phyloP scores from a whole-genome alignment of 768 basidiomycete species.

The Calvatia gigantea region DNA sequence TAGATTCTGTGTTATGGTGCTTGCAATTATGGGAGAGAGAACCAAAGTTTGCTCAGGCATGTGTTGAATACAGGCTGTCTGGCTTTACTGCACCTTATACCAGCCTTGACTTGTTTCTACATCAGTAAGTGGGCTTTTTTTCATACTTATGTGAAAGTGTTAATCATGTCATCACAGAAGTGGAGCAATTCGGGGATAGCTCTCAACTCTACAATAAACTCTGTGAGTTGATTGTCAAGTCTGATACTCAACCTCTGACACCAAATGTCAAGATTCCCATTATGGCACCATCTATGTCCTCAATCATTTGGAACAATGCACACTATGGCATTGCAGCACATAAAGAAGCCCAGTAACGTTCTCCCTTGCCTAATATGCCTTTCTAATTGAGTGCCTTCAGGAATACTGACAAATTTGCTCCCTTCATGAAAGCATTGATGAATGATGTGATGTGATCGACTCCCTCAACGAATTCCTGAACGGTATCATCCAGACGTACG shows the following conservation, averaged over 20 bases:
- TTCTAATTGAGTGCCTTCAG: constrained; percentile 32
- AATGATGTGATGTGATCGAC: constrained; percentile 98
- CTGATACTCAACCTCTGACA: not conserved
- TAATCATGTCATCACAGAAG: constrained; percentile 52
- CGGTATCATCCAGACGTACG: constrained; percentile 84
- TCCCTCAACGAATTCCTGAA: constrained; percentile 94
- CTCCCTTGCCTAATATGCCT: not conserved
- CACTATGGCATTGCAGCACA: constrained; percentile 84
- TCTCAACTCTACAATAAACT: constrained; percentile 99
- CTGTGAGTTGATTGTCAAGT: constrained; percentile 46
- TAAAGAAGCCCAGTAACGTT: constrained; percentile 63
- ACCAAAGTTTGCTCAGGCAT: constrained; percentile 72
- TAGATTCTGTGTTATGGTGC: constrained; percentile 77
- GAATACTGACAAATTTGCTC: constrained; percentile 89
- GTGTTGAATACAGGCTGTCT: constrained; percentile 79
- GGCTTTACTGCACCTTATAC: constrained; percentile 86
- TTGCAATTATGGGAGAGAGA: constrained; percentile 62
- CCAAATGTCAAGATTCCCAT: constrained; percentile 33
- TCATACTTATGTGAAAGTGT: not conserved
- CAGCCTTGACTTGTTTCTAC: constrained; percentile 90
- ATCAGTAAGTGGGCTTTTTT: constrained; percentile 60
- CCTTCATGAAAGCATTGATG: constrained; percentile 96
- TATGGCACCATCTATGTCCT: constrained; percentile 86
- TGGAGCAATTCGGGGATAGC: constrained; percentile 95
- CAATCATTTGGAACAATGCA: constrained; percentile 91